These are phyloP conservation scores for Astrothelium subdiscretum DNA, from an alignment of 495 filamentous ascomycete species.

Conservation along the genomic window DNA sequence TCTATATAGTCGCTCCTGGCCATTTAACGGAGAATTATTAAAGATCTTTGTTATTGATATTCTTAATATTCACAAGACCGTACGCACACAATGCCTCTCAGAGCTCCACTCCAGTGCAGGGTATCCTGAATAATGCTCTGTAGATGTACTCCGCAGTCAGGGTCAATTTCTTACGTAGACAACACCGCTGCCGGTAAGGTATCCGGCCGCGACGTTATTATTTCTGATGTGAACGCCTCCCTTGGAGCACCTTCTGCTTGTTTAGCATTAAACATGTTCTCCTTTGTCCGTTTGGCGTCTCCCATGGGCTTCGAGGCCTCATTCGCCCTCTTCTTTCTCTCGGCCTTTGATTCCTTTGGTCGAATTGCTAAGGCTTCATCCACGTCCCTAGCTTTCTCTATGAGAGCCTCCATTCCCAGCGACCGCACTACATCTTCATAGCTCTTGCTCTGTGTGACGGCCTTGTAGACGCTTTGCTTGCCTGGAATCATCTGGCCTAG, in stretches of 20 bases:
- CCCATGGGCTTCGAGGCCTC: background rate
- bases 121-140: background rate
- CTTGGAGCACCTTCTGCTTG: background rate
- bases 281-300: background rate
- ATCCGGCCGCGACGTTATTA: background rate
- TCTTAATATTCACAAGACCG: too few species aligned
- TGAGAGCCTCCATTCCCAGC: conserved; percentile 46
- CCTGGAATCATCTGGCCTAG: conserved; percentile 78
- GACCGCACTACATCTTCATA: conserved; percentile 53
- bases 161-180: background rate
- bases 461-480: conserved; percentile 47
- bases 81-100: background rate
- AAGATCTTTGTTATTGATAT: too few species aligned
- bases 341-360: conserved; percentile 38
- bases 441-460: conserved; percentile 45
- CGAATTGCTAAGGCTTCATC: conserved; percentile 53
- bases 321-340: conserved; percentile 28
- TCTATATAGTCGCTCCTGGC: too few species aligned
- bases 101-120: background rate
- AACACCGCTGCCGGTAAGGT: too few species aligned
- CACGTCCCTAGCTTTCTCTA: conserved; percentile 48
- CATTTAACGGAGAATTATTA: too few species aligned
- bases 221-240: background rate
- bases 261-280: background rate
- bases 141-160: background rate